phyloP scores from a whole-genome alignment of 2,329 filamentous ascomycete genomes.

The Fusarium incarnatum region DNA sequence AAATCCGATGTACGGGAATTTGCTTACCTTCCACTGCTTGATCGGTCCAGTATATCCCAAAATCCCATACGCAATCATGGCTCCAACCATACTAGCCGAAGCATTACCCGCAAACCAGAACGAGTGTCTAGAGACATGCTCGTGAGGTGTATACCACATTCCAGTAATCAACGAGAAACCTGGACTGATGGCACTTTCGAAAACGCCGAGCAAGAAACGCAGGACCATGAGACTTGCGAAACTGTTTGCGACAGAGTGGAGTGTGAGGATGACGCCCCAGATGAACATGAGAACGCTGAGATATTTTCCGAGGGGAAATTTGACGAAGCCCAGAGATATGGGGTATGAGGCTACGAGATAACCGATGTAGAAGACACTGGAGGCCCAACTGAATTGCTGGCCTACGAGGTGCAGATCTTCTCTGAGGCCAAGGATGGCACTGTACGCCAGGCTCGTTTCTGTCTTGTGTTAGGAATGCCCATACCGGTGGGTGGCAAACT shows the following conservation, averaged over 20 bases:
- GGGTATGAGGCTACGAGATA: slow-evolving; percentile 21
- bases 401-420: slow-evolving; percentile 12
- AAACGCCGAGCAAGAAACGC: slow-evolving; percentile 10
- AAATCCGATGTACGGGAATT: fast-evolving
- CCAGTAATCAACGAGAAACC: slow-evolving; percentile 13
- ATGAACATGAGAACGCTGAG: slow-evolving; percentile 19
- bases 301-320: slow-evolving; percentile 19
- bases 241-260: not conserved
- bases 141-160: slow-evolving; percentile 21
- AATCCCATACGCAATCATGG: slow-evolving; percentile 22
- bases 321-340: slow-evolving; percentile 20
- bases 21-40: slow-evolving; percentile 11
- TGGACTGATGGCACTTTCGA: slow-evolving; percentile 13
- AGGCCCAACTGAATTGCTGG: slow-evolving; percentile 19
- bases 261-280: slow-evolving; percentile 10
- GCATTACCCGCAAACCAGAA: slow-evolving; percentile 23
- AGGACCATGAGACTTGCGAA: slow-evolving; percentile 12
- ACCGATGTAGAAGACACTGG: slow-evolving; percentile 19
- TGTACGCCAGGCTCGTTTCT: slow-evolving; percentile 24
- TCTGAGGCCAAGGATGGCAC: slow-evolving; percentile 9
- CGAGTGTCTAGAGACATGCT: slow-evolving; percentile 12
- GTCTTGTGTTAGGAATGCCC: not conserved
- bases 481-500: fast-evolving
- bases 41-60: not conserved
- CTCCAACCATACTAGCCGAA: slow-evolving; percentile 11